phyloP scores from a whole-genome alignment of 495 filamentous ascomycete species.

The Sordaria brevicollis region DNA sequence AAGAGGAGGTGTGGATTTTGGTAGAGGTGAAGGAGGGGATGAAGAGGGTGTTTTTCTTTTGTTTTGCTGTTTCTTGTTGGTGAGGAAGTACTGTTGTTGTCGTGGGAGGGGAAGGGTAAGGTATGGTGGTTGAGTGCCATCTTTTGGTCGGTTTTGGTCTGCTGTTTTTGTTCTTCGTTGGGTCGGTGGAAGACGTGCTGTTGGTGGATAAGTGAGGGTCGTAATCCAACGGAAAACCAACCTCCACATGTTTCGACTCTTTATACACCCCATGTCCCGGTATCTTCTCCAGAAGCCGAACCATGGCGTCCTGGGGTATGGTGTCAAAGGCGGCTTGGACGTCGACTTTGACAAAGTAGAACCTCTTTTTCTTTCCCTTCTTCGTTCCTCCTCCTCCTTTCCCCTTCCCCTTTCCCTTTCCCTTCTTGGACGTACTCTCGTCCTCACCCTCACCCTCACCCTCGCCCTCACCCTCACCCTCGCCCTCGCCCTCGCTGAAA shows the following conservation, averaged over 20 bases:
- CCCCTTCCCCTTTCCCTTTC: neutral
- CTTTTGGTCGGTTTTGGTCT: constrained; percentile 35
- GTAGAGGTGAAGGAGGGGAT: constrained; percentile 47
- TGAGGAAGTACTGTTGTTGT: neutral
- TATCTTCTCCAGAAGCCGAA: constrained; percentile 54
- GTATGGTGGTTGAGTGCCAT: constrained; percentile 52
- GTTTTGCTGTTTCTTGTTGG: constrained; percentile 29
- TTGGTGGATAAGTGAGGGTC: constrained; percentile 25
- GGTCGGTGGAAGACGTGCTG: constrained; percentile 14
- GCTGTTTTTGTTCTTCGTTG: constrained; percentile 18
- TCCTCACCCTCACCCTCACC: no score
- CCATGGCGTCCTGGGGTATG: constrained; percentile 70
- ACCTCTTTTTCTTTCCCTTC: neutral
- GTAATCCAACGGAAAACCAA: constrained; percentile 17
- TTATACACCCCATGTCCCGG: constrained; percentile 57
- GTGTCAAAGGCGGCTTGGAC: constrained; percentile 91
- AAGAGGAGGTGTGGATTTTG: constrained; percentile 40
- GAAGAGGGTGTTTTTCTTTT: constrained; percentile 62
- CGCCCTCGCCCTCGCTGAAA: no score
- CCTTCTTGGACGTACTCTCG: no score
- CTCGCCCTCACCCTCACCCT: no score
- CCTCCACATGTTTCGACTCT: constrained; percentile 64
- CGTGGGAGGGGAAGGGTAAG: neutral
- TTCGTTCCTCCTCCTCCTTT: neutral
- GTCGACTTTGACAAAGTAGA: constrained; percentile 86